Evolutionary conservation across 73 alveolate species (phyloP).

Genomic region (Tetrahymena malaccensis): DNA sequence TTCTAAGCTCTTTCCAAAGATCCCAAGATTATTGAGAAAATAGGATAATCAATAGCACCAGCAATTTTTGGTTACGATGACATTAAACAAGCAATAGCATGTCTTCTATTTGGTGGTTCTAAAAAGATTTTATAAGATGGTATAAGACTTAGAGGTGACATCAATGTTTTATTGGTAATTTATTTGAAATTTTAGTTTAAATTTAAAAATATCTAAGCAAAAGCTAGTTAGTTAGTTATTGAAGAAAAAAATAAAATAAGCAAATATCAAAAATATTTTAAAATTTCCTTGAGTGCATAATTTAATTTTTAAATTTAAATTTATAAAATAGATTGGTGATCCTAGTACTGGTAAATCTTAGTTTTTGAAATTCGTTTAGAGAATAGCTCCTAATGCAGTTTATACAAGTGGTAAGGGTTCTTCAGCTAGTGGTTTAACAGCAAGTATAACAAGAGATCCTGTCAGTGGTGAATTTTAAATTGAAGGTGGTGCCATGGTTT

Average conservation of each 20-base stretch:
- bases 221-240: too few relatives aligned
- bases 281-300: neutral
- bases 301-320: neutral
- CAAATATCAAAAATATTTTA: neutral
- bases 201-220: neutral
- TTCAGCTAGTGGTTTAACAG: constrained; percentile 99
- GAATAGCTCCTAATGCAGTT: constrained; percentile 96
- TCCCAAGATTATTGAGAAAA: constrained; percentile 77
- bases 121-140: constrained; percentile 96
- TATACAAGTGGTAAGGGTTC: constrained; percentile 99
- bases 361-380: constrained; percentile 91
- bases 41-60: constrained; percentile 90
- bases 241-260: neutral
- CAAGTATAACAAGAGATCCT: constrained; percentile 83
- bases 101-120: constrained; percentile 98
- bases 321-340: constrained; percentile 81
- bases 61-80: constrained; percentile 93
- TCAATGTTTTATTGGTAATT: constrained; percentile 80
- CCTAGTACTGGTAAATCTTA: constrained; percentile 98
- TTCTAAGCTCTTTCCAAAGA: constrained; percentile 77
- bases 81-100: constrained; percentile 91
- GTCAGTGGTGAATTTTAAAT: constrained; percentile 86
- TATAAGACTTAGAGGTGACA: constrained; percentile 99
- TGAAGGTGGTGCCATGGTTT: constrained; percentile 99
- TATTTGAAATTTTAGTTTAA: neutral